A percentile compares a stretch with the other conserved stretches of the same genome.
Conservation (phyloP, 345 rosid genomes). For the Cardiospermum halicacabum region DNA sequence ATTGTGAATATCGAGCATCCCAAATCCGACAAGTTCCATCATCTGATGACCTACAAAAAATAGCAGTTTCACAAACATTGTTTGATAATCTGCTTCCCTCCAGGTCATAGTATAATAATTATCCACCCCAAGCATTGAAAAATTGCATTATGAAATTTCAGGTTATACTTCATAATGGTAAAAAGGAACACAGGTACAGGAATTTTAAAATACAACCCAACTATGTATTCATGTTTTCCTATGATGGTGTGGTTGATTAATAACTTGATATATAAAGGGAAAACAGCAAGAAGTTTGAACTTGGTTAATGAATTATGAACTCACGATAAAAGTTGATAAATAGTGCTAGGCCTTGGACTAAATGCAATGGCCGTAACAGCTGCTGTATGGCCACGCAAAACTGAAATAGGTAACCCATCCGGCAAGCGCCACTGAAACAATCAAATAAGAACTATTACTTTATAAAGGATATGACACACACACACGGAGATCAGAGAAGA, state of each 20-base stretch:
- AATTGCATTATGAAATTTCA: slow-evolving; percentile 2
- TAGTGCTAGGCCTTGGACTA: slow-evolving; percentile 76
- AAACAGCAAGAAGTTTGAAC: slow-evolving; percentile 16
- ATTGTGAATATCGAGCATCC: slow-evolving; percentile 88
- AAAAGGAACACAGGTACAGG: background rate
- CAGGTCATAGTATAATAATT: slow-evolving; percentile 10
- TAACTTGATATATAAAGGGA: slow-evolving; percentile 5
- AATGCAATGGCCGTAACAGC: slow-evolving; percentile 99
- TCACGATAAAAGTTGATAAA: slow-evolving; percentile 95
- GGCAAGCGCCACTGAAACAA: slow-evolving; percentile 91
- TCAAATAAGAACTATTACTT: slow-evolving; percentile 23
- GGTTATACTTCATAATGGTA: slow-evolving; percentile 8
- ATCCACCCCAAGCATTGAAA: slow-evolving; percentile 7
- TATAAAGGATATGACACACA: slow-evolving; percentile 11
- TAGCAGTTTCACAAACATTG: slow-evolving; percentile 16
- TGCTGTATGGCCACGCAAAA: slow-evolving; percentile 90
- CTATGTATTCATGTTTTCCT: background rate
- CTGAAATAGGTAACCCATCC: slow-evolving; percentile 92
- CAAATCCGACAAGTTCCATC: slow-evolving; percentile 99
- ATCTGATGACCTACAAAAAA: slow-evolving; percentile 81
- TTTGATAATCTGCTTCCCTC: background rate
- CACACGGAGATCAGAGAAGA: too few relatives aligned
- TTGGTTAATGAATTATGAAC: slow-evolving; percentile 40
- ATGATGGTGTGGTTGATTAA: slow-evolving; percentile 18
- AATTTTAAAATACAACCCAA: slow-evolving; percentile 12